These are phyloP conservation scores for Pseudogymnoascus sp. DNA, from an alignment of 2,329 filamentous ascomycete genomes.

Conservation along the genomic window DNA sequence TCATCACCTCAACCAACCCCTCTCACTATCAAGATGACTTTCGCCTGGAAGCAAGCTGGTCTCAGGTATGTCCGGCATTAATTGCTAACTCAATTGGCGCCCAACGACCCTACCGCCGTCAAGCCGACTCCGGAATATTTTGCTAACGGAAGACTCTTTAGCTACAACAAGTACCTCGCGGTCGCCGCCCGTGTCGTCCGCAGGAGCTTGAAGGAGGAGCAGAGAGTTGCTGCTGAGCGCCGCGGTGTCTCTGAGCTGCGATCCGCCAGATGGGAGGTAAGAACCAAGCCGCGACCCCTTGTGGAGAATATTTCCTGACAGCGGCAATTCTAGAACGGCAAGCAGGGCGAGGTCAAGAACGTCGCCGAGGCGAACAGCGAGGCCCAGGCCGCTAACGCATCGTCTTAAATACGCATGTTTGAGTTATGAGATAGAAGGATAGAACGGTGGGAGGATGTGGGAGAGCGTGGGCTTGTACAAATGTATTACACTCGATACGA, in stretches of 20 bases:
- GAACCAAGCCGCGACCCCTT: slow-evolving; percentile 29
- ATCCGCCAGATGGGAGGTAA: slow-evolving; percentile 94
- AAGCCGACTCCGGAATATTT: slow-evolving; percentile 12
- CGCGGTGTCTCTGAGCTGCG: slow-evolving; percentile 82
- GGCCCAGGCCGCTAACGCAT: slow-evolving; percentile 21
- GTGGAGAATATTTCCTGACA: slow-evolving; percentile 18
- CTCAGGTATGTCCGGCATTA: slow-evolving; percentile 44
- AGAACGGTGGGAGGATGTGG: slow-evolving; percentile 8
- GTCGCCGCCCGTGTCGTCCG: slow-evolving; percentile 92
- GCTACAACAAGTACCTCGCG: slow-evolving; percentile 99
- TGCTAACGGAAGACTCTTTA: slow-evolving; percentile 41
- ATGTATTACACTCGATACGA: slow-evolving; percentile 21
- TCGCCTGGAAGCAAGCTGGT: slow-evolving; percentile 97
- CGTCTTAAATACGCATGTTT: slow-evolving; percentile 18
- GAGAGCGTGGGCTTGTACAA: slow-evolving; percentile 23
- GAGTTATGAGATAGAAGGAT: background rate
- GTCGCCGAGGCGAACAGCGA: slow-evolving; percentile 51
- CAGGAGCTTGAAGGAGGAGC: slow-evolving; percentile 92
- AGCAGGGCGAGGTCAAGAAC: slow-evolving; percentile 79
- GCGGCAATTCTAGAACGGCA: slow-evolving; percentile 66
- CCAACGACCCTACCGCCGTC: background rate
- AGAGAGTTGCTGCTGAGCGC: slow-evolving; percentile 79
- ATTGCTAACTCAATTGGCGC: slow-evolving; percentile 20
- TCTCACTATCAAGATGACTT: slow-evolving; percentile 58
- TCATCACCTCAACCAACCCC: slow-evolving; percentile 17